Base-by-base conservation (phyloP, 2,329 filamentous ascomycete species). In the Drechslera avenae region DNA sequence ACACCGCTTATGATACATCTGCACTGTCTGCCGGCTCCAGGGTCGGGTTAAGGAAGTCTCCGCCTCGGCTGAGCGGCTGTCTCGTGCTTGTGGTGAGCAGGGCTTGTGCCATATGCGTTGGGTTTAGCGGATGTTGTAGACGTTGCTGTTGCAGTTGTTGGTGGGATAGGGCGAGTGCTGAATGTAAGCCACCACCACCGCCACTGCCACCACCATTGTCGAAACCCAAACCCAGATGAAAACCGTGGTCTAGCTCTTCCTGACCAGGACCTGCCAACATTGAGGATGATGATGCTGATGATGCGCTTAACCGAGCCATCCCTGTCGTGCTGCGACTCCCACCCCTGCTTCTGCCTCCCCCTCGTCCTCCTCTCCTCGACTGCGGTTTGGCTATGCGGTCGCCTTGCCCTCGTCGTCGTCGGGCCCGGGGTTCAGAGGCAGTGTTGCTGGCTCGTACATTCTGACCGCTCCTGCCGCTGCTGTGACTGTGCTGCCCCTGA, bases 361-460 rank as follows among this genome's bases (percentile, higher is more conserved):
- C 46, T 18, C 51, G 50, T 3, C 37, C 48, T 34, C 51, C 44
- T 50, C 45, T 45, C 36, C 39, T 31, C 4, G 32, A 21, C 21
- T 26, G 23, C 16, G 40, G 32, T 39, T 56, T 57, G 23, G 35
- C 28, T 6, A 57, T 28, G 18, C 49, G 42, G 8, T 43, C 42
- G 18, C 26, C 28, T 6, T 23, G 23, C 4, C 35, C 28, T 17
- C 30, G 37, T 44, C 3, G 28, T 18, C 2, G 31, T 39, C 16
- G 1, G 18, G 16, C 16, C 26, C 26, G 2, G 10, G 26, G 9
- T 28, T 12, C 26, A 12, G 26, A 28, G 5, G 10, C 10, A 28
- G 26, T 28, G 10, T 12, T 12, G 12, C 26, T 23, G 21, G 12
- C 33, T 18, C 18, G 33, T 18, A 35, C 10, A 35, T 5, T 35